phyloP scores from a whole-genome alignment of 2,329 filamentous ascomycete species.

The Fusarium sp. region DNA sequence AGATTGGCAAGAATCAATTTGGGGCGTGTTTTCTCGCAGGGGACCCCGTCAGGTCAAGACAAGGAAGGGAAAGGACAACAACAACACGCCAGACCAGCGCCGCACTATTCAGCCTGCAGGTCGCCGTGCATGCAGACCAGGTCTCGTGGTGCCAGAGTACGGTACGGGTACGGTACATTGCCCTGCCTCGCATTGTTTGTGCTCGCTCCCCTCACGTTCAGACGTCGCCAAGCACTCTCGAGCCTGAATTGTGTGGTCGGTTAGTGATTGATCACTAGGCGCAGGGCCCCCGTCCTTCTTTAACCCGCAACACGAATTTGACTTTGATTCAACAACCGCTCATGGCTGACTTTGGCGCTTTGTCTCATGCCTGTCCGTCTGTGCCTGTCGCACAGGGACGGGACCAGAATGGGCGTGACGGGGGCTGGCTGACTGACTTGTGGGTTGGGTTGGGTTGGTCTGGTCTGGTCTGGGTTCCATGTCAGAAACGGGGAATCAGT shows the following conservation, averaged over 20 bases:
- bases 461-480: background rate
- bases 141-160: conserved; percentile 43
- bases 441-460: conserved; percentile 19
- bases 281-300: background rate
- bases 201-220: conserved; percentile 15
- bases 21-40: conserved; percentile 39
- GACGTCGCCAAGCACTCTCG: background rate
- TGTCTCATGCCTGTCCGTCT: background rate
- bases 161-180: conserved; percentile 14
- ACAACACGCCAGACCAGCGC: conserved; percentile 37
- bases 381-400: background rate
- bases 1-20: conserved; percentile 9
- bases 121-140: conserved; percentile 45
- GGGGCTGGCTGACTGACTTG: conserved; percentile 25
- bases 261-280: background rate
- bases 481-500: conserved; percentile 22
- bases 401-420: conserved; percentile 15
- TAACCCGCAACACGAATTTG: background rate
- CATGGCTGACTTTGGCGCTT: background rate
- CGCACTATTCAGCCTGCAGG: conserved; percentile 43
- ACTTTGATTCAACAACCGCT: conserved; percentile 1
- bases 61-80: background rate
- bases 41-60: conserved; percentile 23
- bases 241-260: background rate
- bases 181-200: conserved; percentile 5